Percentiles rank a stretch among this genome's conserved stretches.
Evolutionary conservation across 1,139 yeast genomes (phyloP).

Genomic region (Arxiozyma telluris): DNA sequence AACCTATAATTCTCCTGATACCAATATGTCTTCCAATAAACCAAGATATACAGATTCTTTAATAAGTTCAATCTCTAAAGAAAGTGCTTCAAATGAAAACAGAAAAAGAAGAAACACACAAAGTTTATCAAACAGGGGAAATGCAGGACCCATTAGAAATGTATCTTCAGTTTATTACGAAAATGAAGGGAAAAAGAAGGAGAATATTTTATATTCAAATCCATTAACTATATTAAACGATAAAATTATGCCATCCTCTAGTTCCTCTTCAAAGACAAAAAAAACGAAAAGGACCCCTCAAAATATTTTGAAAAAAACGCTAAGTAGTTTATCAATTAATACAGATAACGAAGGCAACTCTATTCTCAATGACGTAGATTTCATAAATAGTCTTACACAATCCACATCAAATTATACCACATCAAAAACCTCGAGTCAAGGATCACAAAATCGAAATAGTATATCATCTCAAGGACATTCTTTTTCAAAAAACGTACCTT

Average conservation of each 20-base stretch:
- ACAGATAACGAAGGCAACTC: neutral
- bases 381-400: neutral
- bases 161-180: neutral
- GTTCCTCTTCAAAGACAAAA: neutral
- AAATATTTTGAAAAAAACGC: conserved; percentile 16
- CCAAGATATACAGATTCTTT: neutral
- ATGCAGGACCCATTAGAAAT: neutral
- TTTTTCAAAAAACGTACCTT: neutral
- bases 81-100: neutral
- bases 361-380: neutral
- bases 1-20: neutral
- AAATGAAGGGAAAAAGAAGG: neutral
- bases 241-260: neutral
- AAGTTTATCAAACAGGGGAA: neutral
- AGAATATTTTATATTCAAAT: neutral
- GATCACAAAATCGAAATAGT: neutral
- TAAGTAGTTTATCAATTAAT: conserved; percentile 20
- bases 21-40: neutral
- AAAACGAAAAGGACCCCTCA: neutral
- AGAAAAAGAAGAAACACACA: neutral
- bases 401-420: conserved; percentile 1
- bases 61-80: neutral
- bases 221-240: neutral
- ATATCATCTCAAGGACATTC: neutral
- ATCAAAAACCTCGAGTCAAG: neutral